These are phyloP conservation scores for Cryphonectria naterciae DNA, from an alignment of 2,329 filamentous ascomycete genomes.

Conservation along the genomic window DNA sequence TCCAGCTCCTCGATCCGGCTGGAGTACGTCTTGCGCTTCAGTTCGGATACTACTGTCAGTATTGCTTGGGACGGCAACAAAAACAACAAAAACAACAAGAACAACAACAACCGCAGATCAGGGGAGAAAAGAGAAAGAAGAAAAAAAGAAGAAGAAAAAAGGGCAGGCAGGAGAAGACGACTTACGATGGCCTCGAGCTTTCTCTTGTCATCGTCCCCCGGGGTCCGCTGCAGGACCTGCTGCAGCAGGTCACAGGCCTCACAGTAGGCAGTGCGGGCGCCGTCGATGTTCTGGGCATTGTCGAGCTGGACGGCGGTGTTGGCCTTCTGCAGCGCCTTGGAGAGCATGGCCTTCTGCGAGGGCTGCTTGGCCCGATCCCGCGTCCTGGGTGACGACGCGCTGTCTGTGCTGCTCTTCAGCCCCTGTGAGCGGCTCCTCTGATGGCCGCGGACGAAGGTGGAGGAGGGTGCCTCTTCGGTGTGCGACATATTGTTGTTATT, in stretches of 20 bases:
- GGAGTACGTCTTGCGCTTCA: slow-evolving; percentile 83
- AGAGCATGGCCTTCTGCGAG: slow-evolving; percentile 93
- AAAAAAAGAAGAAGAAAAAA: too few species aligned
- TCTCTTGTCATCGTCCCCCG: slow-evolving; percentile 81
- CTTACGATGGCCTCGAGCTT: slow-evolving; percentile 94
- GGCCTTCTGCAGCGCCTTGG: slow-evolving; percentile 91
- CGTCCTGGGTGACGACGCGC: slow-evolving; percentile 42
- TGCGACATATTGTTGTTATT: slow-evolving; percentile 38
- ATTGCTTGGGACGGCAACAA: not conserved
- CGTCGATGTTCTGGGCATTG: slow-evolving; percentile 93
- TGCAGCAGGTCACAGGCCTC: slow-evolving; percentile 89
- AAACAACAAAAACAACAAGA: slow-evolving; percentile 40
- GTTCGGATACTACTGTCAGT: slow-evolving; percentile 25
- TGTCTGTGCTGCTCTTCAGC: slow-evolving; percentile 50
- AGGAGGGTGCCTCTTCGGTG: slow-evolving; percentile 37
- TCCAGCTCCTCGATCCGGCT: slow-evolving; percentile 86
- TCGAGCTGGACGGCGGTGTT: slow-evolving; percentile 95
- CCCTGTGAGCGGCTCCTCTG: slow-evolving; percentile 51
- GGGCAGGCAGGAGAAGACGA: slow-evolving; percentile 32
- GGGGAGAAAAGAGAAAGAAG: too few species aligned
- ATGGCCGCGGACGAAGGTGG: slow-evolving; percentile 41
- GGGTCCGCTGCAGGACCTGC: slow-evolving; percentile 83
- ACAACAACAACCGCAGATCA: not conserved
- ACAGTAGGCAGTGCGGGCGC: slow-evolving; percentile 84
- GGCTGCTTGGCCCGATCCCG: slow-evolving; percentile 49